Evolutionary conservation across 2,329 filamentous ascomycete species (phyloP).

Genomic region (Huntiella decipiens): DNA sequence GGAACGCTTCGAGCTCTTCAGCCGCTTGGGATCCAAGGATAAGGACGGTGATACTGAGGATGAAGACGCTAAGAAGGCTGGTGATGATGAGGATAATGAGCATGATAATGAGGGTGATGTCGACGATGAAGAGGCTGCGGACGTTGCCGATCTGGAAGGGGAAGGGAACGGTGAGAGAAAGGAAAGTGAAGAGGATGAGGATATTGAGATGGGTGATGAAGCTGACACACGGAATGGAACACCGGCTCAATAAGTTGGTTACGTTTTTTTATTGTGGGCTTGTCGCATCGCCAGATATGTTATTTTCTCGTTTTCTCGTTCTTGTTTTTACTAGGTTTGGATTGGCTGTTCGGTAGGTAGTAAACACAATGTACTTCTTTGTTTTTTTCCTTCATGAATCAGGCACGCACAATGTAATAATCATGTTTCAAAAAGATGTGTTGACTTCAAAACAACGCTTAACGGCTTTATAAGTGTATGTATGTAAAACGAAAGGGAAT

Average conservation of each 20-base stretch:
- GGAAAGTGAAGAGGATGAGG: slow-evolving; percentile 6
- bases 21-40: slow-evolving; percentile 9
- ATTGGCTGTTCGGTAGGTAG: too few species aligned
- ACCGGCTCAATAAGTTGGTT: slow-evolving; percentile 2
- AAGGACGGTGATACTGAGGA: too few species aligned
- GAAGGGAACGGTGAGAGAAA: neutral
- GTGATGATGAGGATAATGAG: slow-evolving; percentile 1
- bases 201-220: slow-evolving; percentile 9
- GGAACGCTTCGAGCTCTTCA: slow-evolving; percentile 22
- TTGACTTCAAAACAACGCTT: too few species aligned
- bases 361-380: neutral
- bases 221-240: slow-evolving; percentile 4
- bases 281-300: neutral
- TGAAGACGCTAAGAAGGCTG: slow-evolving; percentile 14
- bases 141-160: slow-evolving; percentile 1
- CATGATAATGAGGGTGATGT: neutral
- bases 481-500: neutral
- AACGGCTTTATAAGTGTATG: too few species aligned
- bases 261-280: neutral
- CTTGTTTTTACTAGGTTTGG: neutral
- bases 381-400: neutral
- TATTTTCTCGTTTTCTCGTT: neutral
- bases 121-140: slow-evolving; percentile 4
- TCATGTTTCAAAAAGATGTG: too few species aligned
- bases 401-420: too few species aligned